These are phyloP conservation scores for Calonectria naviculata DNA, from an alignment of 2,329 filamentous ascomycete genomes.

Conservation along the genomic window DNA sequence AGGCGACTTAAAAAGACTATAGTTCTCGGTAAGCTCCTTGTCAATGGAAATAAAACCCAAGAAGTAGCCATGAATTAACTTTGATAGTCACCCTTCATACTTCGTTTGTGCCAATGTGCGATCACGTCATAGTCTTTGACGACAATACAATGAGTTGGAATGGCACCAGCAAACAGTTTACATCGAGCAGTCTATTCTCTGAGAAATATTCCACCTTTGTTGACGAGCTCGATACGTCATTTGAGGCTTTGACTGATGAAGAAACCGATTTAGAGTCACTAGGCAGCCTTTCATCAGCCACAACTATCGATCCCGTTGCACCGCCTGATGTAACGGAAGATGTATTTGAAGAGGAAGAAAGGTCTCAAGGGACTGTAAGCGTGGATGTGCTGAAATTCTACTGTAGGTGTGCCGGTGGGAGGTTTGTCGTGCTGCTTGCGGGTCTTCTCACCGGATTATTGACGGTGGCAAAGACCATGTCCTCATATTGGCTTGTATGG, in stretches of 20 bases:
- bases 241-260: background rate
- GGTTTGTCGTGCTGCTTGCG: background rate
- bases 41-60: background rate
- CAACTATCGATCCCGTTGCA: background rate
- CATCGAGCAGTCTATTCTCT: background rate
- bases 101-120: background rate
- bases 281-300: background rate
- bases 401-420: background rate
- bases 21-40: background rate
- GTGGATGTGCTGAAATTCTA: background rate
- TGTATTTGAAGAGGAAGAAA: background rate
- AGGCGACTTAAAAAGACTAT: background rate
- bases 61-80: background rate
- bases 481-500: background rate
- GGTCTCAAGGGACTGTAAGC: background rate
- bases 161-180: background rate
- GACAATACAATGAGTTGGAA: background rate
- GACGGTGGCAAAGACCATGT: background rate
- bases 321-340: background rate
- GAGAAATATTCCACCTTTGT: background rate
- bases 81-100: background rate
- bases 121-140: background rate
- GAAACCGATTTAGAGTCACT: background rate
- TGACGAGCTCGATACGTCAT: background rate
- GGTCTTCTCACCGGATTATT: background rate